Evolutionary conservation across 768 basidiomycete genomes (phyloP), one percentile per base, ranked within the genome.

Genomic region (Psilocybe cubensis): DNA sequence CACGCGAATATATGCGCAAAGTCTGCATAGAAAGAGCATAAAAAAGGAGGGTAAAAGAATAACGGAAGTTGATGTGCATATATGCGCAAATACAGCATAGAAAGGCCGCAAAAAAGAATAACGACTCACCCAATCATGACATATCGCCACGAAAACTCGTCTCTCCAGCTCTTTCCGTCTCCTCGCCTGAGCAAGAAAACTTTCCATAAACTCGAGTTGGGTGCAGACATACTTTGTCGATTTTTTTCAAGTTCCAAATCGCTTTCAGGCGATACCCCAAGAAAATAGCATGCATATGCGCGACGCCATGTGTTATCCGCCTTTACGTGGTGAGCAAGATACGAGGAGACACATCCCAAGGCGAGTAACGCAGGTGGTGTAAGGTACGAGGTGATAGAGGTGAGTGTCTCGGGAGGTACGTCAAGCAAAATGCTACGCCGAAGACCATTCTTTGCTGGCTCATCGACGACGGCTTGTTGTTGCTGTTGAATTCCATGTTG

Each of bases 231-330:
- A 31, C 20, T 21, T 14, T 4, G 14, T 12, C 31, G 23, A 20
- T 23, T 10, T 10, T 38, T 43, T 43, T 70, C 74, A 40, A 72
- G 71, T 58, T 79, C 70, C 28, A 88, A 70, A 57, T 84, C 81
- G 53, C 71, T 71, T 70, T 92, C 89, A 17, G 90, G 91, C 8
- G 78, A 72, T 51, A 92, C 80, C 47, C 83, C 85, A 42, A 92
- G 68, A 66, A 85, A 86, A 68, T 87, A 86, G 51, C 77, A 82
- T 59, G 85, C 74, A 70, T 91, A 91, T 25, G 92, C 92, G 20
- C 84, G 76, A 49, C 82, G 79, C 92, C 92, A 94, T 31, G 89
- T 92, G 65, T 83, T 86, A 58, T 94, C 92, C 64, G 90, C 81
- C 53, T 81, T 81, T 79, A 92, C 74, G 79, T 92, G 91, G 60